These are phyloP conservation scores for Aspergillus sp. DNA, from an alignment of 2,329 filamentous ascomycete species.

Conservation along the genomic window DNA sequence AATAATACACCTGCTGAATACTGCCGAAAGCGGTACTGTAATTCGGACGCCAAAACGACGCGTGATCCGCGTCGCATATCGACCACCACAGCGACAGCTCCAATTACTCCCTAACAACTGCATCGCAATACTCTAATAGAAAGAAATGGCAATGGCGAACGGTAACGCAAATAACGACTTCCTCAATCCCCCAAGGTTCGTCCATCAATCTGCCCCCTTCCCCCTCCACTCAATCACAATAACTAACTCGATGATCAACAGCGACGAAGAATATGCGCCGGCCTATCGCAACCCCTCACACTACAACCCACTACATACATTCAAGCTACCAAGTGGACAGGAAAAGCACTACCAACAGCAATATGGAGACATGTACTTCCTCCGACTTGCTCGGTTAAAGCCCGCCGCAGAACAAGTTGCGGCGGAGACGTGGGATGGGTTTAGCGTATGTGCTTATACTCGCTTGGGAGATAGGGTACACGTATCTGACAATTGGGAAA, in stretches of 20 bases:
- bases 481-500: conserved; percentile 20
- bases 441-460: conserved; percentile 43
- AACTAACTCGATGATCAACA: conserved; percentile 8
- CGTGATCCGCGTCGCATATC: conserved; percentile 13
- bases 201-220: neutral
- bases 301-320: conserved; percentile 72
- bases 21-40: conserved; percentile 18
- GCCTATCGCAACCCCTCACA: conserved; percentile 50
- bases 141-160: conserved; percentile 9
- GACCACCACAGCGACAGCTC: neutral
- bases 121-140: neutral
- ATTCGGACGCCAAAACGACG: conserved; percentile 21
- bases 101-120: neutral
- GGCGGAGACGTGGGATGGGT: conserved; percentile 66
- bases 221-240: neutral
- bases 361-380: conserved; percentile 95
- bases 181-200: conserved; percentile 23
- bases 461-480: neutral
- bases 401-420: conserved; percentile 72
- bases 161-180: conserved; percentile 16
- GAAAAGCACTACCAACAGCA: conserved; percentile 79
- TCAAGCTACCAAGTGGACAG: conserved; percentile 59
- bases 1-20: neutral
- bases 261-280: conserved; percentile 32
- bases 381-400: conserved; percentile 81